Percentiles rank a stretch among this genome's conserved stretches.
phyloP scores from a whole-genome alignment of 176 grass and related monocot genomes.

The Rhynchospora breviuscula region DNA sequence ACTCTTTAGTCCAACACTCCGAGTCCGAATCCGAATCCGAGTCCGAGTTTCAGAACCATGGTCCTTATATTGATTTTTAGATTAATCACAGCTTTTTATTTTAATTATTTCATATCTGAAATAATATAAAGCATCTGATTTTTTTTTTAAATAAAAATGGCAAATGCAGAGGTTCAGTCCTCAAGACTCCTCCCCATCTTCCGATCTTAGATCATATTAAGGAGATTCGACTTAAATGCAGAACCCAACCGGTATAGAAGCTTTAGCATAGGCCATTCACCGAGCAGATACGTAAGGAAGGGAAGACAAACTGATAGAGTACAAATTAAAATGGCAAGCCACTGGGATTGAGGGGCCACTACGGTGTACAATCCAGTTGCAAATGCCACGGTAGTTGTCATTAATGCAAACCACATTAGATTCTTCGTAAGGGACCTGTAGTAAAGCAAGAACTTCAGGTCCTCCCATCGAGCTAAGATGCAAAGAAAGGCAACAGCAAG shows the following conservation, averaged over 20 bases:
- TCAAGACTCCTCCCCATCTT: no score
- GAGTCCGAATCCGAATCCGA: no score
- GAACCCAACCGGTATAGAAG: not conserved
- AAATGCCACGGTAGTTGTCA: not conserved
- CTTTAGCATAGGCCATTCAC: not conserved
- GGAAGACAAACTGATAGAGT: not conserved
- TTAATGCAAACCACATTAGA: conserved; percentile 30
- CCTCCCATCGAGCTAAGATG: conserved; percentile 21
- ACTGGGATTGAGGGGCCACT: not conserved
- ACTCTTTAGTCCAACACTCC: no score
- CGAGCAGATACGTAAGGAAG: not conserved
- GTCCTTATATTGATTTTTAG: no score
- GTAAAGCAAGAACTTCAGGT: conserved; percentile 27
- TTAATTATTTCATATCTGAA: no score
- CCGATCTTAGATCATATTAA: not conserved
- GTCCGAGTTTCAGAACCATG: no score
- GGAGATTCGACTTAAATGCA: not conserved
- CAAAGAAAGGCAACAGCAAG: conserved; percentile 30
- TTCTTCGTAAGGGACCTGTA: conserved; percentile 20
- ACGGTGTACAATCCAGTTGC: not conserved
- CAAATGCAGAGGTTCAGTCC: no score
- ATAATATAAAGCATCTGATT: no score
- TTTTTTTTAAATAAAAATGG: no score
- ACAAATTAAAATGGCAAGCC: conserved; percentile 1
- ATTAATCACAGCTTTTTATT: no score